Base-by-base conservation (phyloP, 106 monocot species). In the Ottelia alismoides region DNA sequence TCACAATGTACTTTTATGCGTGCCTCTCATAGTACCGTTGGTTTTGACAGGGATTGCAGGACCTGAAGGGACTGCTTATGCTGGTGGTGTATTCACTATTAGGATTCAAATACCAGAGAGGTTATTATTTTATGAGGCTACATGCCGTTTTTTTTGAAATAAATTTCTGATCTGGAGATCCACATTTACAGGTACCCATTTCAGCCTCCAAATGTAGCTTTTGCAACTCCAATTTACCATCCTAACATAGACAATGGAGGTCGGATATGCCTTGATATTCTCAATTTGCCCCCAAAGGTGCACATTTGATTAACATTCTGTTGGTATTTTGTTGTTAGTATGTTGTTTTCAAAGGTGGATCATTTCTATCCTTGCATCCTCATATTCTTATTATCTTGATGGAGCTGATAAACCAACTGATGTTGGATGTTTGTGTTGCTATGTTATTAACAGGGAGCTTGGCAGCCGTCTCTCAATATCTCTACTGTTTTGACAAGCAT, bases 231-330 rank as follows among this genome's bases (percentile, higher is more conserved):
- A 18, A 88, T 88, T 52, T 94, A 94, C 54, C 94, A 94, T 79
- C 94, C 94, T 6, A 94, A 94, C 64, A 94, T 94, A 50, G 94
- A 94, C 28, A 78, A 84, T 70, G 88, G 94, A 59, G 94, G 94
- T 2, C 84, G 88, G 5, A 84, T 94, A 65, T 94, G 94, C 47
- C 88, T 94, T 21, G 88, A 94, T 75, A 94, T 94, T 69, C 88
- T 94, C 22, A 94, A 94, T 66, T 69, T 94, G 65, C 94, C 94
- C 30, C 94, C 94, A 60, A 88, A 94, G 88, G 93, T 94, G n/a
- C n/a, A n/a, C n/a, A n/a, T n/a, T n/a, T n/a, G n/a, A n/a, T n/a
- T n/a, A n/a, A n/a, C n/a, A n/a, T n/a, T n/a, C n/a, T n/a, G n/a
- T n/a, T n/a, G n/a, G n/a, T n/a, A n/a, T n/a, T n/a, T n/a, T n/a